Conservation (phyloP, 2,329 filamentous ascomycete species). For the Sphaceloma murrayae region DNA sequence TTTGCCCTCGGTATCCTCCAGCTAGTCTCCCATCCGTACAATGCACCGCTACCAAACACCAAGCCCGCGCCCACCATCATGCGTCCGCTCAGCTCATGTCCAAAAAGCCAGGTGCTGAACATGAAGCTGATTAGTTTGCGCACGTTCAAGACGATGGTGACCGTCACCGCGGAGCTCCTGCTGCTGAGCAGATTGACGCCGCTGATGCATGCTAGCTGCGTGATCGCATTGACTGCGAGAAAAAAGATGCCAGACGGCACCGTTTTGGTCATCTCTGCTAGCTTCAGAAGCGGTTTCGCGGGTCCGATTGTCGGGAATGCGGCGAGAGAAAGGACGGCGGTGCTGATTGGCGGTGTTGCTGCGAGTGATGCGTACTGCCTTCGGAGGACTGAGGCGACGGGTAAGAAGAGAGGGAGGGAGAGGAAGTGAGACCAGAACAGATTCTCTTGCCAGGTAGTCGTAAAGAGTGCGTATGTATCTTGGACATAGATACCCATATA, state of each 20-base stretch:
- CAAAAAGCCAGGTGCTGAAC: conserved; percentile 88
- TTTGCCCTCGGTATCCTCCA: conserved; percentile 35
- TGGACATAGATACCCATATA: conserved; percentile 95
- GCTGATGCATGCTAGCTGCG: conserved; percentile 89
- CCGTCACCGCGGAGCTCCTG: conserved; percentile 79
- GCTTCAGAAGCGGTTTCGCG: conserved; percentile 29
- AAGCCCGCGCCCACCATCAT: conserved; percentile 73
- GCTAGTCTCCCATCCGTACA: conserved; percentile 71
- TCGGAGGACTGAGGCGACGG: conserved; percentile 56
- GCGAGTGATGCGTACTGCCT: conserved; percentile 56
- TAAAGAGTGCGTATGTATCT: conserved; percentile 74
- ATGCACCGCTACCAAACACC: conserved; percentile 81
- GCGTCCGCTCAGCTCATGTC: conserved; percentile 65
- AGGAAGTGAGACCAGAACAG: conserved; percentile 83
- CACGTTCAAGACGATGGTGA: conserved; percentile 93
- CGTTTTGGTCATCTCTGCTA: conserved; percentile 18
- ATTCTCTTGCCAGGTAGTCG: conserved; percentile 88
- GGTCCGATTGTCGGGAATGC: conserved; percentile 17
- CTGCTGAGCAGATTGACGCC: conserved; percentile 92
- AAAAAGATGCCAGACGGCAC: conserved; percentile 61
- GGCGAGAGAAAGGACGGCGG: conserved; percentile 24
- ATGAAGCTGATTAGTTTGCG: conserved; percentile 86
- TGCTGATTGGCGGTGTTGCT: conserved; percentile 50
- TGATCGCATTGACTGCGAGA: conserved; percentile 67
- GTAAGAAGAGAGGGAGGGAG: conserved; percentile 65